phyloP scores from a whole-genome alignment of 2,329 filamentous ascomycete genomes.

The Trichoderma brevicompactum region DNA sequence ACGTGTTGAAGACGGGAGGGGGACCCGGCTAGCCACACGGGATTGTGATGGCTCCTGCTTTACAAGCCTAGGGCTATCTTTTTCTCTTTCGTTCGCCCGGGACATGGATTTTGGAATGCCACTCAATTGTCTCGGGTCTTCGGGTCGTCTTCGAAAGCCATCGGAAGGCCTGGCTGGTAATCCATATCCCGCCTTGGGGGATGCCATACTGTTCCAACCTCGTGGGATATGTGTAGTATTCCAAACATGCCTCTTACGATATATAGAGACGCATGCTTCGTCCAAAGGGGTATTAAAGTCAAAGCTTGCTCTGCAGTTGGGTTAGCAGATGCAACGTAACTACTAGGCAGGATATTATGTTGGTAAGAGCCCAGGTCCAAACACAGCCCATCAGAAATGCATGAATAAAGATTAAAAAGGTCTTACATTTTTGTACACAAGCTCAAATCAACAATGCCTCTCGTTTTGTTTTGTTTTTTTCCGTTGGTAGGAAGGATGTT shows the following conservation, averaged over 20 bases:
- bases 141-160: constrained; percentile 39
- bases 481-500: background rate
- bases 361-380: background rate
- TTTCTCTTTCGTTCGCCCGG: constrained; percentile 34
- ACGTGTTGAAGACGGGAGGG: constrained; percentile 34
- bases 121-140: constrained; percentile 33
- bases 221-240: constrained; percentile 32
- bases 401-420: background rate
- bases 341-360: background rate
- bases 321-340: constrained; percentile 21
- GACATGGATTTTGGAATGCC: constrained; percentile 35
- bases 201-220: constrained; percentile 49
- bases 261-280: constrained; percentile 24
- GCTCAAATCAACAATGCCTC: background rate
- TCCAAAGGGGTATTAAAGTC: constrained; percentile 1
- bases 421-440: constrained; percentile 1
- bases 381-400: background rate
- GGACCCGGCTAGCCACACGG: constrained; percentile 33
- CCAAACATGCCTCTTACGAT: constrained; percentile 32
- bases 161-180: constrained; percentile 48
- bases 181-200: constrained; percentile 47
- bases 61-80: constrained; percentile 31
- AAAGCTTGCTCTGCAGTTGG: constrained; percentile 1
- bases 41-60: constrained; percentile 32
- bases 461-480: background rate